phyloP scores from a whole-genome alignment of 208 protist species.

The Acanthamoeba castellanii region DNA sequence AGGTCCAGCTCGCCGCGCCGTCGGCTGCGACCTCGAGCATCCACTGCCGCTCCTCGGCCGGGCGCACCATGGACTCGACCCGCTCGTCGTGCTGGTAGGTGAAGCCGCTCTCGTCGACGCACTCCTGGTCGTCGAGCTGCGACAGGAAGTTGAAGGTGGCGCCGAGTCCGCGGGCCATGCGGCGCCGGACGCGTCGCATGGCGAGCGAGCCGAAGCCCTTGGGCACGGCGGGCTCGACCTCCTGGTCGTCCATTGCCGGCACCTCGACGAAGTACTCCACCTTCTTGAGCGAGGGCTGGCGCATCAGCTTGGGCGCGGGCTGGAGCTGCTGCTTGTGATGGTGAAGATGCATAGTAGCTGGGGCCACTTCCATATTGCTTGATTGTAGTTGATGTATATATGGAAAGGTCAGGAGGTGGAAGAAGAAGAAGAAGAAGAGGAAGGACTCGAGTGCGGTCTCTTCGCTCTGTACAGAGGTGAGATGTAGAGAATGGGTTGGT shows the following conservation, averaged over 20 bases:
- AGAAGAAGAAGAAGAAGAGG: background rate
- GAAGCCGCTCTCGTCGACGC: conserved; percentile 24
- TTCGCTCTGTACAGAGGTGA: background rate
- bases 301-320: background rate
- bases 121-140: background rate
- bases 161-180: background rate
- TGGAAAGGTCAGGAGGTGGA: background rate
- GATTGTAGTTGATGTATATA: background rate
- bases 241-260: background rate
- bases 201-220: background rate
- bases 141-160: conserved; percentile 43
- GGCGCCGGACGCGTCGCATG: conserved; percentile 6
- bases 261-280: conserved; percentile 36
- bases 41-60: background rate
- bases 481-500: background rate
- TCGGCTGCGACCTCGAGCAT: background rate
- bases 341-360: background rate
- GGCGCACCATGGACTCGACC: background rate
- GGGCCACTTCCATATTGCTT: conserved; percentile 25
- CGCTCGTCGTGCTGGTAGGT: background rate
- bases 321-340: conserved; percentile 7
- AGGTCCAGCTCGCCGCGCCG: background rate
- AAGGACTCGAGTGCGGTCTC: conserved; percentile 22
- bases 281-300: conserved; percentile 53
- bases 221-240: background rate